These are phyloP conservation scores for Tetraselmis striata DNA, from an alignment of 139 green algal species.

Conservation along the genomic window DNA sequence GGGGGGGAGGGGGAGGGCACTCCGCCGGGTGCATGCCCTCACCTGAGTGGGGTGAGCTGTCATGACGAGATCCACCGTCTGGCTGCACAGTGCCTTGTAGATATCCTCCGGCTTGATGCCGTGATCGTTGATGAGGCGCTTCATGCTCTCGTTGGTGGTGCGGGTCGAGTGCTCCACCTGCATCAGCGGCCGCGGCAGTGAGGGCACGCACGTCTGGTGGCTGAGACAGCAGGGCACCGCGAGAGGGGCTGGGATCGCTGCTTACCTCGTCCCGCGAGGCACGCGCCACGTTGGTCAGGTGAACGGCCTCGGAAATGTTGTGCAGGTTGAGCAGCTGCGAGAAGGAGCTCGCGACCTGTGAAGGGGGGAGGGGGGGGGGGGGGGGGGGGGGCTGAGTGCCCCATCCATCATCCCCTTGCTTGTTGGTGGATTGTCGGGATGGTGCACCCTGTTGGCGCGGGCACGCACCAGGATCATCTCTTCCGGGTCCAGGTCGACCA, in stretches of 20 bases:
- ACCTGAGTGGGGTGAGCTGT: slow-evolving; percentile 85
- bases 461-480: slow-evolving; percentile 78
- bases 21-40: neutral
- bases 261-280: neutral
- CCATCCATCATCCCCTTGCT: too few species aligned
- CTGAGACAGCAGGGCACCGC: too few species aligned
- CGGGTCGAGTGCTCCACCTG: slow-evolving; percentile 69
- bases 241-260: too few species aligned
- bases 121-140: slow-evolving; percentile 50
- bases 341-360: slow-evolving; percentile 73
- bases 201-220: too few species aligned
- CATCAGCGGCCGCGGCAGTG: neutral
- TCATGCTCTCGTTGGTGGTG: slow-evolving; percentile 75
- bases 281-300: neutral
- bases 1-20: neutral
- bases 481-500: slow-evolving; percentile 63
- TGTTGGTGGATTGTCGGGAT: too few species aligned
- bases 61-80: slow-evolving; percentile 81
- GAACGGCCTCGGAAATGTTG: slow-evolving; percentile 81
- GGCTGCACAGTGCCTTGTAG: slow-evolving; percentile 66
- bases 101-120: slow-evolving; percentile 50
- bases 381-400: too few species aligned
- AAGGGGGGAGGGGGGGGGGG: too few species aligned
- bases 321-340: slow-evolving; percentile 89
- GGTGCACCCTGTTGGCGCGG: too few species aligned